Base-by-base conservation (phyloP, 1,139 yeast genomes). In the Yamadazyma membranifaciens region DNA sequence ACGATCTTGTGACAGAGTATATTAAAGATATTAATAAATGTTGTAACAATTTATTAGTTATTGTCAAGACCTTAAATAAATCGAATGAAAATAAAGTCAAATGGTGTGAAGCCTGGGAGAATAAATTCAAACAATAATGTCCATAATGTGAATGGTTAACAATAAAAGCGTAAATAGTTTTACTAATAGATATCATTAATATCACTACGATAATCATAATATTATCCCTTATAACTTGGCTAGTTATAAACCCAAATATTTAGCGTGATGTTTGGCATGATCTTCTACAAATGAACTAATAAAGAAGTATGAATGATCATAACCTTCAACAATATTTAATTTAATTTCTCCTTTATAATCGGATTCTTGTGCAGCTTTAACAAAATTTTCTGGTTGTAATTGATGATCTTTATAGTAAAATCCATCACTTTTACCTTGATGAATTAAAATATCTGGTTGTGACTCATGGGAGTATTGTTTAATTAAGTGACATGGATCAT, bases 271-370 rank as follows among this genome's bases (percentile, higher is more conserved):
- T 48, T 76, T 79, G 34, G 95, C 89, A 59, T 92, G 98, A 36
- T 83, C 88, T 45, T 79, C 85, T 17, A 85, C 87, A 61, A 89
- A 91, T 0, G 88, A 65, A 43, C 94, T 77, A 46, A 92, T 76
- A 61, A 89, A 92, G 62, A 78, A 92, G 67, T 91, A 92, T 39
- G 91, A 83, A 58, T 92, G 98, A 57, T 92, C 97, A 57, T 83
- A 91, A 2, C 92, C 96, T 3, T 86, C 91, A 24, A 79, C 96
- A 36, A 80, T 59, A 30, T 80, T 67, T 44, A 87, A 62, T 35
- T 77, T 69, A 45, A 91, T 72, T 41, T 78, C 73, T 3, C 81
- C 86, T 43, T 78, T 78, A 65, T 83, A 83, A 9, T 64, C 61
- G 1, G 85, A 67, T 40, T 74, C 74, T 50, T 73, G 62, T 2